A percentile compares a stretch with the other conserved stretches of the same genome.
These are phyloP conservation scores for Malassezia brasiliensis DNA, from an alignment of 1,284 basidiomycete species.

Conservation along the genomic window DNA sequence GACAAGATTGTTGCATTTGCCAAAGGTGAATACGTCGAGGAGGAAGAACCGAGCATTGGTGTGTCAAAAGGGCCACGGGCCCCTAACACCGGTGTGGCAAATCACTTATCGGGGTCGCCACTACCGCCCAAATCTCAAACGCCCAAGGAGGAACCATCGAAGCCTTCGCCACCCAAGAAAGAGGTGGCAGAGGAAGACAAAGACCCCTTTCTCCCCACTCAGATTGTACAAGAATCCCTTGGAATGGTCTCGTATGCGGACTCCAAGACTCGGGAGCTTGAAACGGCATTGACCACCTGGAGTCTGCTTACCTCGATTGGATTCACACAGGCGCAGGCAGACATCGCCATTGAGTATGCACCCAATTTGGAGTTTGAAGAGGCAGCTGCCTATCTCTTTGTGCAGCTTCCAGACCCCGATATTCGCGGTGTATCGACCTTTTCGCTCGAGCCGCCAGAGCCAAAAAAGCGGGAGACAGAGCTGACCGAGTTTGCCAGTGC, in stretches of 20 bases:
- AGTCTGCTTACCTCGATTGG: conserved; percentile 75
- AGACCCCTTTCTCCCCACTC: background rate
- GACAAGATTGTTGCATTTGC: background rate
- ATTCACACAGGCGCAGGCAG: conserved; percentile 62
- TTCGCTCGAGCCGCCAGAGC: background rate
- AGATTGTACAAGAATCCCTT: background rate
- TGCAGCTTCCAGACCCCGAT: background rate
- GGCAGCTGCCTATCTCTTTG: conserved; percentile 56
- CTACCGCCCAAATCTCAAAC: background rate
- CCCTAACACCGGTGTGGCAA: background rate
- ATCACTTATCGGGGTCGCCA: no score
- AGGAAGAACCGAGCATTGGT: background rate
- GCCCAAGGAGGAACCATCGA: background rate
- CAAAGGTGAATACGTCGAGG: background rate
- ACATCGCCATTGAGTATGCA: conserved; percentile 59
- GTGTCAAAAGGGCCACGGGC: background rate
- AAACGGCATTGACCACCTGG: conserved; percentile 67
- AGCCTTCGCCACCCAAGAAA: background rate
- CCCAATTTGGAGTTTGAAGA: conserved; percentile 70
- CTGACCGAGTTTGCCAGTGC: background rate
- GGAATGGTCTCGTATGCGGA: conserved; percentile 5
- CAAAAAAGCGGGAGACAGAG: background rate
- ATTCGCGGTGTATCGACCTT: background rate
- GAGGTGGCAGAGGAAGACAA: background rate
- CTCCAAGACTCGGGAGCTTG: conserved; percentile 55